phyloP scores from a whole-genome alignment of 495 filamentous ascomycete genomes.

The Lentithecium fluviatile region DNA sequence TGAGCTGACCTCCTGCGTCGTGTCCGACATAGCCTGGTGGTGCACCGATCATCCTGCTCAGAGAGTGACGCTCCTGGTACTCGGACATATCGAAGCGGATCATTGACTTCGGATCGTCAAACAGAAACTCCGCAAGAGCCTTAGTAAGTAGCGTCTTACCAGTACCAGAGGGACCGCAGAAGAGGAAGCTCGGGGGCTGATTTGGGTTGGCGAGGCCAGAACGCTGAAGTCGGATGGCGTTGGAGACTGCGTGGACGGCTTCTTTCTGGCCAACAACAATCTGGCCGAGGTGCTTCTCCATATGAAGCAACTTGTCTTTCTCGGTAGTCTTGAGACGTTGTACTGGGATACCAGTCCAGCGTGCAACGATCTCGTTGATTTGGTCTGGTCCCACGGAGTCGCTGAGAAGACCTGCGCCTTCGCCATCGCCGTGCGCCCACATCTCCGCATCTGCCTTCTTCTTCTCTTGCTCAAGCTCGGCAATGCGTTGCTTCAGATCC shows the following conservation, averaged over 20 bases:
- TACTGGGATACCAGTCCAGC: conserved; percentile 96
- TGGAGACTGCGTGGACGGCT: conserved; percentile 89
- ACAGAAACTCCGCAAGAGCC: conserved; percentile 94
- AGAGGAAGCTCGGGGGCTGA: conserved; percentile 94
- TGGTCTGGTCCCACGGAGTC: conserved; percentile 96
- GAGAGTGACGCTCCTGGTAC: conserved; percentile 95
- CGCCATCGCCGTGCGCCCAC: conserved; percentile 54
- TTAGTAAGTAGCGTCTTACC: conserved; percentile 97
- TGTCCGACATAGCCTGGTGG: conserved; percentile 97
- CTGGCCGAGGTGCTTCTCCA: conserved; percentile 82
- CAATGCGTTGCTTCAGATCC: conserved; percentile 78
- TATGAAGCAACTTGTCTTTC: conserved; percentile 92
- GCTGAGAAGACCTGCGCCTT: conserved; percentile 68
- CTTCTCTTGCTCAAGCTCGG: conserved; percentile 77
- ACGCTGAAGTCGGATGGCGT: conserved; percentile 90
- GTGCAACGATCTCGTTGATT: conserved; percentile 96
- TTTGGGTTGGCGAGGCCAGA: conserved; percentile 93
- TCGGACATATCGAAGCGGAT: conserved; percentile 99
- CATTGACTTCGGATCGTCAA: conserved; percentile 97
- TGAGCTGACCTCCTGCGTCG: conserved; percentile 92
- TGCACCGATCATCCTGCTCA: conserved; percentile 96
- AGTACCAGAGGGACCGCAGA: conserved; percentile 96
- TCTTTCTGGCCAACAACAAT: conserved; percentile 91
- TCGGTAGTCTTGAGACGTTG: conserved; percentile 90
- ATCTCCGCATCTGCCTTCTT: conserved; percentile 71